phyloP scores from a whole-genome alignment of 2,329 filamentous ascomycete species.

The Triangularia setosa region DNA sequence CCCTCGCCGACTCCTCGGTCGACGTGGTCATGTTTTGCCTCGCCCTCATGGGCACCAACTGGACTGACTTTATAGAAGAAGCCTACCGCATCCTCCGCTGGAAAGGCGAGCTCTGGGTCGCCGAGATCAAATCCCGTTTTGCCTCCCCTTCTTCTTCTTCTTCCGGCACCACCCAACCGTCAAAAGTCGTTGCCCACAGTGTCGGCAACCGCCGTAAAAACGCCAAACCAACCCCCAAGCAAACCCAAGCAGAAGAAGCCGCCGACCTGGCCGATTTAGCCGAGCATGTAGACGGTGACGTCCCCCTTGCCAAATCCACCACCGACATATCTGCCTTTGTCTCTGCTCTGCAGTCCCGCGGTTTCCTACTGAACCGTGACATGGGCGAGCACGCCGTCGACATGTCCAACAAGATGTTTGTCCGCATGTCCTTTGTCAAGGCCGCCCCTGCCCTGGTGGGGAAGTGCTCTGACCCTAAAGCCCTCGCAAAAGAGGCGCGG shows the following conservation, averaged over 20 bases:
- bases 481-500: constrained; percentile 34
- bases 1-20: constrained; percentile 70
- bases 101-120: constrained; percentile 95
- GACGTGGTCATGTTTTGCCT: constrained; percentile 94
- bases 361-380: constrained; percentile 75
- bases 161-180: constrained; percentile 33
- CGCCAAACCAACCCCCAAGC: constrained; percentile 45
- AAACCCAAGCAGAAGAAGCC: constrained; percentile 46
- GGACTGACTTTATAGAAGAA: constrained; percentile 94
- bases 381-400: constrained; percentile 59
- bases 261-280: constrained; percentile 54
- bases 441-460: constrained; percentile 69
- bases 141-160: no score
- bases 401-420: constrained; percentile 95
- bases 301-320: constrained; percentile 57
- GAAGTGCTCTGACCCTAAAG: constrained; percentile 66
- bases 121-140: constrained; percentile 94
- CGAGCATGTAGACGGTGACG: constrained; percentile 66
- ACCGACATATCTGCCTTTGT: constrained; percentile 88
- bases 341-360: constrained; percentile 72
- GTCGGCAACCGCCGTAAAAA: constrained; percentile 64
- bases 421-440: constrained; percentile 93
- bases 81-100: constrained; percentile 86
- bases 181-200: constrained; percentile 59
- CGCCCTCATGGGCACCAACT: constrained; percentile 98